Evolutionary conservation across 345 rosid genomes (phyloP).

Genomic region (Gynandropsis gynandra): DNA sequence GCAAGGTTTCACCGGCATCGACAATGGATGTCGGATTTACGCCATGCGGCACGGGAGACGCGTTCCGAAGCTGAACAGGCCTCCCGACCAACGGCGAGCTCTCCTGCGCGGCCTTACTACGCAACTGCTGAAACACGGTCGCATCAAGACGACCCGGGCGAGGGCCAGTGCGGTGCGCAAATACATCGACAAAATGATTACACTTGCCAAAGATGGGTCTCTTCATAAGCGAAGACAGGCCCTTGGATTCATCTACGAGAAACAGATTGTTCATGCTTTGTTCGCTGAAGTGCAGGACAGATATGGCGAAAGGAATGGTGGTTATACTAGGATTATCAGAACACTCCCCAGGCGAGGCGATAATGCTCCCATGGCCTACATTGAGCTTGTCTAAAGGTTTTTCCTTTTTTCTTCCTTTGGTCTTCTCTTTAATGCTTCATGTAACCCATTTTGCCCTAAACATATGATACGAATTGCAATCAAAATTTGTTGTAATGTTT

Average conservation of each 20-base stretch:
- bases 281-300: slow-evolving; percentile 80
- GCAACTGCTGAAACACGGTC: slow-evolving; percentile 80
- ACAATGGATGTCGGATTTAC: slow-evolving; percentile 53
- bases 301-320: slow-evolving; percentile 88
- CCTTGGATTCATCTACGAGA: slow-evolving; percentile 75
- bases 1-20: slow-evolving; percentile 35
- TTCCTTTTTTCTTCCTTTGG: not conserved
- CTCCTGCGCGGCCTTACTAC: slow-evolving; percentile 86
- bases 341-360: slow-evolving; percentile 94
- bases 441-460: too few species aligned
- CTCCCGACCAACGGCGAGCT: slow-evolving; percentile 84
- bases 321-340: slow-evolving; percentile 86
- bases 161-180: slow-evolving; percentile 88
- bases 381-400: slow-evolving; percentile 68
- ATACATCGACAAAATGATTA: slow-evolving; percentile 85
- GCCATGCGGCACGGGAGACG: slow-evolving; percentile 83
- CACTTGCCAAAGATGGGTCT: slow-evolving; percentile 81
- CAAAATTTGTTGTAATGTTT: too few species aligned
- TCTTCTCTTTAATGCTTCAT: not conserved
- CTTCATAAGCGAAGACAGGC: slow-evolving; percentile 91
- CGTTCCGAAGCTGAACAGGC: slow-evolving; percentile 88
- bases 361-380: slow-evolving; percentile 96
- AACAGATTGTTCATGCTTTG: slow-evolving; percentile 85
- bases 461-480: too few species aligned
- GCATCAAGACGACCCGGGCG: slow-evolving; percentile 86